Evolutionary conservation across 1,284 basidiomycete species (phyloP).

Genomic region (Jaminaea rosea): DNA sequence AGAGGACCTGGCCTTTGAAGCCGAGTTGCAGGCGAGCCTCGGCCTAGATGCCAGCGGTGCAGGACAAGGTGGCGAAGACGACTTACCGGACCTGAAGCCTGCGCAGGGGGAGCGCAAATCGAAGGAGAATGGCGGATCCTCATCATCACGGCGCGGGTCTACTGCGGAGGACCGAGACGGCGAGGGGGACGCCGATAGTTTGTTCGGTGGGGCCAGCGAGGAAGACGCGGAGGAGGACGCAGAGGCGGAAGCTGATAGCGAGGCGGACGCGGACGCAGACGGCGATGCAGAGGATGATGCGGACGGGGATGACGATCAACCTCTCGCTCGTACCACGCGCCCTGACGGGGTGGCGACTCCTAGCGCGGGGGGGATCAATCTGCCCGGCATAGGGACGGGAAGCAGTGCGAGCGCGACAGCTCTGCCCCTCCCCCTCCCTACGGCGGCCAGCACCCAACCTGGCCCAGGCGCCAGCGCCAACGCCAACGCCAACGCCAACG

Average conservation of each 20-base stretch:
- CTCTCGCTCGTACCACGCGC: slow-evolving; percentile 5
- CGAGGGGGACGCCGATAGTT: slow-evolving; percentile 11
- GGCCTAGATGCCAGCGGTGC: slow-evolving; percentile 5
- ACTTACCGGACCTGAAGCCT: slow-evolving; percentile 8
- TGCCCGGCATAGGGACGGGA: slow-evolving; percentile 1
- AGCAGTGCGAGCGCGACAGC: slow-evolving; percentile 2
- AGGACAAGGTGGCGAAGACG: slow-evolving; percentile 7
- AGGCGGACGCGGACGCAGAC: slow-evolving; percentile 10
- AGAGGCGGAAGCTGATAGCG: slow-evolving; percentile 10
- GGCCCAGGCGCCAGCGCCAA: neutral
- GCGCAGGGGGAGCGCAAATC: neutral
- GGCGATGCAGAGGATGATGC: slow-evolving; percentile 22
- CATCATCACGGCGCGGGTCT: too few species aligned
- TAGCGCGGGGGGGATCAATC: neutral
- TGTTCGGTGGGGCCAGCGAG: slow-evolving; percentile 6
- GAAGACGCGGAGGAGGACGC: slow-evolving; percentile 14
- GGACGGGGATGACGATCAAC: slow-evolving; percentile 24
- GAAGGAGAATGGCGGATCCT: neutral
- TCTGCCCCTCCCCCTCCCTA: neutral
- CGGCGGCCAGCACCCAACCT: neutral
- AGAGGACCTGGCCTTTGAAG: slow-evolving; percentile 30
- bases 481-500: slow-evolving; percentile 3
- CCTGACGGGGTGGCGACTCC: neutral
- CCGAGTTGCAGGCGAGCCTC: slow-evolving; percentile 24
- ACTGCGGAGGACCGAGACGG: slow-evolving; percentile 11